Percentiles rank a stretch among this genome's conserved stretches.
Evolutionary conservation across 2,329 filamentous ascomycete species (phyloP).

Genomic region (Cercospora sp.): DNA sequence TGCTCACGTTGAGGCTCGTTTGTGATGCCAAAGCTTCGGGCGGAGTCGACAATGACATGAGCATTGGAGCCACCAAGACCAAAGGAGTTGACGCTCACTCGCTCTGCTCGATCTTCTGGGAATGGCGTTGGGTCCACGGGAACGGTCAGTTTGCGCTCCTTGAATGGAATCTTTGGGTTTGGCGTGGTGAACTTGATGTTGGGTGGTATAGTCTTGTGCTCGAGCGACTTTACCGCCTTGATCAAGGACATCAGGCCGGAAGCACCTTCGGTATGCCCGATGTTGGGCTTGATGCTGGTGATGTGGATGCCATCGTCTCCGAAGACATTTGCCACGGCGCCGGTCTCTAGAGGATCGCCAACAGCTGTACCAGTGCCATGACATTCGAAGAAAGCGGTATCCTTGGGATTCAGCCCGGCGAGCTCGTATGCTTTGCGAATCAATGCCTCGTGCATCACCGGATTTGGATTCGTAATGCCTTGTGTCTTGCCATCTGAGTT

Average conservation of each 20-base stretch:
- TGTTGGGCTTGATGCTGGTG: neutral
- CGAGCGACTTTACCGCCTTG: slow-evolving; percentile 20
- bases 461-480: slow-evolving; percentile 7
- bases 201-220: neutral
- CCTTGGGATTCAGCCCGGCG: neutral
- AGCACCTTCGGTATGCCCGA: slow-evolving; percentile 25
- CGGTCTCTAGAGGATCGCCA: neutral
- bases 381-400: neutral
- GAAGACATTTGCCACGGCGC: neutral
- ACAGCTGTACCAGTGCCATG: neutral
- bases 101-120: neutral
- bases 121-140: neutral
- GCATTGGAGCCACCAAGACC: neutral
- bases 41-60: neutral
- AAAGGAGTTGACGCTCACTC: neutral
- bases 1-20: neutral
- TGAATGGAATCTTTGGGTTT: neutral
- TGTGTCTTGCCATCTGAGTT: slow-evolving; percentile 4
- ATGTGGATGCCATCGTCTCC: neutral
- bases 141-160: neutral
- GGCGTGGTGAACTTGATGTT: neutral
- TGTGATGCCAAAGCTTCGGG: neutral
- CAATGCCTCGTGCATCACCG: neutral
- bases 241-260: slow-evolving; percentile 20
- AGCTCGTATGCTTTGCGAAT: neutral